These are phyloP conservation scores for Cutaneotrichosporon sp. DNA, from an alignment of 1,284 basidiomycete species.

Conservation along the genomic window DNA sequence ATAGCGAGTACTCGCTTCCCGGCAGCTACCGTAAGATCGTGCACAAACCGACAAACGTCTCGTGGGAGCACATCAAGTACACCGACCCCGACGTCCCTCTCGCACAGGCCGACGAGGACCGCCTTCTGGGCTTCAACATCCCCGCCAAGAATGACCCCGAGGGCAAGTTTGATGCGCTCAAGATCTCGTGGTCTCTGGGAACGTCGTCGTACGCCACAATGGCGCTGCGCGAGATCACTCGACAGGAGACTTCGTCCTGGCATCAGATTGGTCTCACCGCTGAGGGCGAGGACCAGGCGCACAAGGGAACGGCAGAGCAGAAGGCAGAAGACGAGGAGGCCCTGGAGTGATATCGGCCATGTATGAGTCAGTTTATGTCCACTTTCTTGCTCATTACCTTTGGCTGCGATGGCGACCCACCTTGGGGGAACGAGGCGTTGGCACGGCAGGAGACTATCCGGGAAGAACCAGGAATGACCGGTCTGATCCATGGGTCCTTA, in stretches of 20 bases:
- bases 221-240: slow-evolving; percentile 89
- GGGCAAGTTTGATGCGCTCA: slow-evolving; percentile 81
- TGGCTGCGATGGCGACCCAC: too few relatives aligned
- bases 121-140: slow-evolving; percentile 73
- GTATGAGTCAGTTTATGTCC: background rate
- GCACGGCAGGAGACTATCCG: too few relatives aligned
- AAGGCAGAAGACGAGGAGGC: background rate
- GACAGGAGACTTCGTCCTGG: slow-evolving; percentile 86
- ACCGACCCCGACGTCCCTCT: slow-evolving; percentile 90
- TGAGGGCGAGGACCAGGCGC: slow-evolving; percentile 73
- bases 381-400: too few relatives aligned
- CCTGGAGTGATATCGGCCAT: background rate
- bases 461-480: too few relatives aligned
- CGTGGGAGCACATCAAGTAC: slow-evolving; percentile 81
- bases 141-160: slow-evolving; percentile 59
- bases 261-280: slow-evolving; percentile 77
- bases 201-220: slow-evolving; percentile 93
- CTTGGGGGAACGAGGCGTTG: too few relatives aligned
- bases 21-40: slow-evolving; percentile 93
- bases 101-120: slow-evolving; percentile 93
- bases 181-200: slow-evolving; percentile 75
- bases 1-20: slow-evolving; percentile 83
- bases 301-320: slow-evolving; percentile 26
- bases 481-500: too few relatives aligned
- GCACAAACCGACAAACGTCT: slow-evolving; percentile 75